Evolutionary conservation across 441 rosid genomes (phyloP).

Genomic region (Eutrema salsugineum): DNA sequence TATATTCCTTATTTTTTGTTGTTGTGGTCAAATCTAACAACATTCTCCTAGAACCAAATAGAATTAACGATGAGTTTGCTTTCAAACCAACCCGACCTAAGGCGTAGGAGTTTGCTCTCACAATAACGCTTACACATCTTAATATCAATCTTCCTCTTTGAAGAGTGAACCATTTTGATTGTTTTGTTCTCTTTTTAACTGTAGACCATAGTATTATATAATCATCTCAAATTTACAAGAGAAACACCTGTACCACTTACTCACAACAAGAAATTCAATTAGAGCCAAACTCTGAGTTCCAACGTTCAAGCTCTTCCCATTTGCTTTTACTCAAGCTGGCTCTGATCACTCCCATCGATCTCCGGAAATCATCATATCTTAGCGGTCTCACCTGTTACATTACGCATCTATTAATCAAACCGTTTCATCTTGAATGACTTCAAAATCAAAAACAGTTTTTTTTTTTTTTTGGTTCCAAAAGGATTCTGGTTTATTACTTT

Average conservation of each 20-base stretch:
- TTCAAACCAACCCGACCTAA: neutral
- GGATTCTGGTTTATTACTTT: conserved; percentile 47
- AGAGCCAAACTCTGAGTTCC: conserved; percentile 89
- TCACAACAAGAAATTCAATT: conserved; percentile 34
- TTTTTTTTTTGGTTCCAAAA: neutral
- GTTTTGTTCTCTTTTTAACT: neutral
- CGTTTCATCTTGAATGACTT: neutral
- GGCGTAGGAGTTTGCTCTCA: too few relatives aligned
- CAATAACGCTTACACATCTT: too few relatives aligned
- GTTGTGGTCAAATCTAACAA: too few relatives aligned
- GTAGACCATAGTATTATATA: neutral
- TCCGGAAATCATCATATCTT: conserved; percentile 65
- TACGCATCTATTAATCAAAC: neutral
- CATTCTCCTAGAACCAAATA: neutral
- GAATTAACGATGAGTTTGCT: neutral
- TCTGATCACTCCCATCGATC: conserved; percentile 80
- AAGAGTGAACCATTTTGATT: neutral
- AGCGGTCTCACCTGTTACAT: conserved; percentile 72
- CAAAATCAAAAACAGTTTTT: neutral
- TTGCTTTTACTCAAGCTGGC: conserved; percentile 87
- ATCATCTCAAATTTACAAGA: conserved; percentile 9
- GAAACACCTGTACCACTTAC: neutral
- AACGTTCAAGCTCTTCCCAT: conserved; percentile 90
- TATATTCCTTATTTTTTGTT: too few relatives aligned
- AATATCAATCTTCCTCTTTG: neutral